A percentile compares a stretch with the other conserved stretches of the same genome.
Conservation (phyloP, 1,139 yeast species). For the Eremothecium gossypii region DNA sequence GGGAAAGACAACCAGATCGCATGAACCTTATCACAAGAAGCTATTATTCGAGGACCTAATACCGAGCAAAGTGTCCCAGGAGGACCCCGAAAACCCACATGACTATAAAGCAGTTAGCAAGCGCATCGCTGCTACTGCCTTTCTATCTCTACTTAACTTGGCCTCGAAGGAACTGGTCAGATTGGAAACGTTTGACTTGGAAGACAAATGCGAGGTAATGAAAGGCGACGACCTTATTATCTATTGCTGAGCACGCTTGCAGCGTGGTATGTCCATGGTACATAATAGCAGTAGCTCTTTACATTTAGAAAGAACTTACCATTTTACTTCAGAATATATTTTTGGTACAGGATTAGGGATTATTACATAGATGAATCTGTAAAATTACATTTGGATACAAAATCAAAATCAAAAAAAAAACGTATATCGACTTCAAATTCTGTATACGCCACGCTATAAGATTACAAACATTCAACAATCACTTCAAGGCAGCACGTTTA, state of each 20-base stretch:
- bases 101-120: slow-evolving; percentile 12
- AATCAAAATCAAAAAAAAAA: no score
- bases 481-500: slow-evolving; percentile 25
- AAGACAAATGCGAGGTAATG: slow-evolving; percentile 9
- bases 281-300: background rate
- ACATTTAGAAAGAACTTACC: background rate
- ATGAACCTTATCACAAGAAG: slow-evolving; percentile 15
- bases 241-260: slow-evolving; percentile 6
- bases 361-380: no score
- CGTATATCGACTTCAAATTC: no score
- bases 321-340: background rate
- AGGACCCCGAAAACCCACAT: slow-evolving; percentile 4
- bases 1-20: slow-evolving; percentile 16
- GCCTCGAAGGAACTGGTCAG: slow-evolving; percentile 21
- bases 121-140: slow-evolving; percentile 26
- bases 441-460: no score
- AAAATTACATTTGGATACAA: no score
- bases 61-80: slow-evolving; percentile 18
- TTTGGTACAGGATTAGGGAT: background rate
- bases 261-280: background rate
- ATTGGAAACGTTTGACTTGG: slow-evolving; percentile 10
- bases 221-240: slow-evolving; percentile 16
- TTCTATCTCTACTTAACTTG: slow-evolving; percentile 23
- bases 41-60: slow-evolving; percentile 23
- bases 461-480: no score